A percentile compares a stretch with the other conserved stretches of the same genome.
Evolutionary conservation across 371 early-diverging fungal genomes (phyloP).

Genomic region (Mortierella sp.): DNA sequence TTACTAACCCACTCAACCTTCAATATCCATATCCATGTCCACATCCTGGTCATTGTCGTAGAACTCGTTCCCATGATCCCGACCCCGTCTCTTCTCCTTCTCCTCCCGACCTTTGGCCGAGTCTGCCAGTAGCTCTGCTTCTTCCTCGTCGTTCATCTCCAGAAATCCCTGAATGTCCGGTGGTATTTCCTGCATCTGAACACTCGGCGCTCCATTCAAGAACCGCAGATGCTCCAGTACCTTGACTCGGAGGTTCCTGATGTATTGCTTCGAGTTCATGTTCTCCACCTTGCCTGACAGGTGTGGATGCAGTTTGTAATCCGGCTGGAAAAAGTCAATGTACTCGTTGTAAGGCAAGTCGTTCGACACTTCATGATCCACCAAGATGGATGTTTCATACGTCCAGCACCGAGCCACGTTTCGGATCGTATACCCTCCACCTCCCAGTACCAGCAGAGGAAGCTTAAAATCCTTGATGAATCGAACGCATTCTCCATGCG

Average conservation of each 20-base stretch:
- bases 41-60: constrained; percentile 62
- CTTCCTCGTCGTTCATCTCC: constrained; percentile 70
- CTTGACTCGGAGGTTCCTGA: constrained; percentile 79
- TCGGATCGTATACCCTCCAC: constrained; percentile 95
- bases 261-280: constrained; percentile 87
- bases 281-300: constrained; percentile 85
- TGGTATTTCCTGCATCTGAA: constrained; percentile 94
- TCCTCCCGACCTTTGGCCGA: constrained; percentile 62
- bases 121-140: constrained; percentile 66
- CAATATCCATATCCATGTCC: constrained; percentile 51
- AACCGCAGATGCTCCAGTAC: constrained; percentile 94
- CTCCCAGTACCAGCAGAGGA: constrained; percentile 90
- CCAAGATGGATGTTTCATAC: constrained; percentile 91
- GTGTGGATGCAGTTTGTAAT: constrained; percentile 86
- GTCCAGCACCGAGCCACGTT: constrained; percentile 96
- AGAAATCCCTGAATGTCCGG: constrained; percentile 83
- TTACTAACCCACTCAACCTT: constrained; percentile 15
- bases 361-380: constrained; percentile 79
- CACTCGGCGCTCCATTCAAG: constrained; percentile 93
- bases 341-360: constrained; percentile 82
- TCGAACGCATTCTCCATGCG: constrained; percentile 91
- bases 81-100: constrained; percentile 55
- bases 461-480: constrained; percentile 85
- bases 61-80: constrained; percentile 53
- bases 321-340: constrained; percentile 84